Base-by-base conservation (phyloP, 2,329 filamentous ascomycete genomes). In the Colletotrichum costaricense region DNA sequence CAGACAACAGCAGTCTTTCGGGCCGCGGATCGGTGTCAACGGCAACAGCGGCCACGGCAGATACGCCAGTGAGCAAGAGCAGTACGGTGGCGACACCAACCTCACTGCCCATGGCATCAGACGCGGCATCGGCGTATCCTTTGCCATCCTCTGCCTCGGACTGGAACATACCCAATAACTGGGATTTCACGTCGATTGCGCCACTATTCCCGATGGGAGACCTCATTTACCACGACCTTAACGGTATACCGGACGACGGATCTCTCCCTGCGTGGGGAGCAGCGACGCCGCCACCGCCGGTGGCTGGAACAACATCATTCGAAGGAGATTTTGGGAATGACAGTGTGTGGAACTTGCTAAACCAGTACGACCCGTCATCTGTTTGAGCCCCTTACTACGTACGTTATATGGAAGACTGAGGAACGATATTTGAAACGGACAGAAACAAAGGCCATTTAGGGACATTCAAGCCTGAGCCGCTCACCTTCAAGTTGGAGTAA, bases 131-230 rank as follows among this genome's bases (percentile, higher is more conserved):
- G 7, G 42, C 69, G n/a, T 74, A 74, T 24, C 72, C 72, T 12
- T 5, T 72, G 28, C 72, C 72, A 8, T 72, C 72, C 16, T 52
- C 72, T 33, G 57, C 66, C 46, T 74, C 72, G 24, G 72, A 74
- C 24, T 87, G 85, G 84, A 78, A 80, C 19, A 76, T 86, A 55
- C 86, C 87, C 2, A 80, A 81, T 7, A 80, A 83, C 68, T 87
- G 89, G 72, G 85, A 88, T 76, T 86, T 90, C 76, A 81, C 85
- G 26, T 81, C 82, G 12, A 84, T 92, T 71, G 85, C 87, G 75
- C 88, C 89, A 19, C 84, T 91, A 72, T 90, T 89, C 67, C 87
- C 89, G 0, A 89, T 88, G 71, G 86, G 87, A 24, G 89, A 91
- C 75, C 81, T 92, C 5, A 80, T 89, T 0, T 91, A 88, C 76